These are phyloP conservation scores for Gomphus bonarii DNA, from an alignment of 1,284 basidiomycete genomes.

Conservation along the genomic window DNA sequence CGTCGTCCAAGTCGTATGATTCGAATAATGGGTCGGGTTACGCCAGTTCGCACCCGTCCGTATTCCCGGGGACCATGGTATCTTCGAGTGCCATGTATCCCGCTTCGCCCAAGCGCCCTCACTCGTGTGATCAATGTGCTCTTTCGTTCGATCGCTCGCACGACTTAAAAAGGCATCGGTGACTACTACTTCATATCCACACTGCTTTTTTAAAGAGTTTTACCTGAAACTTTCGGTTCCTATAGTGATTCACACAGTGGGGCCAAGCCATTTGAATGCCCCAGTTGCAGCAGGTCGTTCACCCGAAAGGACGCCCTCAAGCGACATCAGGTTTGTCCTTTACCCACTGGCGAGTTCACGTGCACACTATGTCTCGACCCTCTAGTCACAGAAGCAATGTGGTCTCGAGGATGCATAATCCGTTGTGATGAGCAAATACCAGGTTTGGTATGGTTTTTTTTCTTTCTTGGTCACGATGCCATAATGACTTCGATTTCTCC, in stretches of 20 bases:
- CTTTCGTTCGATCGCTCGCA: slow-evolving; percentile 75
- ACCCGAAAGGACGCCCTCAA: slow-evolving; percentile 75
- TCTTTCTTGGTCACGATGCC: not conserved
- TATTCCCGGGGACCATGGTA: not conserved
- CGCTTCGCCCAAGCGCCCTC: slow-evolving; percentile 57
- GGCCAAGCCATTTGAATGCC: slow-evolving; percentile 52
- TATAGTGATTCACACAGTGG: slow-evolving; percentile 11
- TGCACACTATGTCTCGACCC: slow-evolving; percentile 7
- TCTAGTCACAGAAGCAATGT: slow-evolving; percentile 42
- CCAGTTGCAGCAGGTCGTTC: slow-evolving; percentile 75
- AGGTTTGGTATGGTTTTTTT: not conserved
- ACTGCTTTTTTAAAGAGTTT: not conserved
- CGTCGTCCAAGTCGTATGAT: not conserved
- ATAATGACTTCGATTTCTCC: not conserved
- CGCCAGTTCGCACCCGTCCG: slow-evolving; percentile 1
- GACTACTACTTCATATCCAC: not conserved
- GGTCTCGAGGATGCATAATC: slow-evolving; percentile 50
- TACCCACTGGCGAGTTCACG: not conserved
- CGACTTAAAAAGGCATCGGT: slow-evolving; percentile 65
- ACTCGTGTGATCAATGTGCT: slow-evolving; percentile 68
- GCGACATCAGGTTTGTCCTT: slow-evolving; percentile 55
- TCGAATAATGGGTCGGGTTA: not conserved
- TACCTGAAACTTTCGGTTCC: not conserved
- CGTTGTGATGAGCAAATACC: not conserved
- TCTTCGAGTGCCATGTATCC: slow-evolving; percentile 30